A percentile compares a stretch with the other conserved stretches of the same genome.
phyloP scores from a whole-genome alignment of 768 basidiomycete genomes.

The Leccinum incarnatum region DNA sequence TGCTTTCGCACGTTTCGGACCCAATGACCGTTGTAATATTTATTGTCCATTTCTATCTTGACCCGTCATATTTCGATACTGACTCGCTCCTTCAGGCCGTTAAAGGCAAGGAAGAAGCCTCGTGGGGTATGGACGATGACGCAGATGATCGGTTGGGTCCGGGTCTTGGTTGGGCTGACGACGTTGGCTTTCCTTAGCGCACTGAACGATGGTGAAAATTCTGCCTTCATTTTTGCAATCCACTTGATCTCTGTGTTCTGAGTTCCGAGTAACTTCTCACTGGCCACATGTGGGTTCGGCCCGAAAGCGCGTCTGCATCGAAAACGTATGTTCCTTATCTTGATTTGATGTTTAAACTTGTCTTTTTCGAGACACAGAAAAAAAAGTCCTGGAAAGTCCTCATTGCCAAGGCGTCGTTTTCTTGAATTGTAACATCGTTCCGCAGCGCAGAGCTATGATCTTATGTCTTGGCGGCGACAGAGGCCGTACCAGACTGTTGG shows the following conservation, averaged over 20 bases:
- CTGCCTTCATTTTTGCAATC: background rate
- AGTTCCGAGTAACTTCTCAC: background rate
- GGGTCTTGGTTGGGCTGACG: conserved; percentile 26
- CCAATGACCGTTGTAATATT: background rate
- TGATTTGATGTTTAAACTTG: background rate
- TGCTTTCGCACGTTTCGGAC: background rate
- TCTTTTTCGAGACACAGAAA: background rate
- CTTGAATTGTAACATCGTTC: background rate
- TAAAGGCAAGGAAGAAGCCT: conserved; percentile 28
- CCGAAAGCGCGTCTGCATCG: background rate
- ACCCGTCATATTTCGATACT: background rate
- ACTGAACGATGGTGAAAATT: background rate
- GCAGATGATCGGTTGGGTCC: conserved; percentile 21
- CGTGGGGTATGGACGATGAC: conserved; percentile 32
- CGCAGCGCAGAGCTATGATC: background rate
- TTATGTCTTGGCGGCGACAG: background rate
- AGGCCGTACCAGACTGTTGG: background rate
- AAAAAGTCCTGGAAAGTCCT: background rate
- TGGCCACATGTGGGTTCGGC: background rate
- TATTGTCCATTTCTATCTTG: background rate
- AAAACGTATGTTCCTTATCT: background rate
- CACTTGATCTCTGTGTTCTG: background rate
- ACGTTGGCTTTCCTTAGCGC: conserved; percentile 20
- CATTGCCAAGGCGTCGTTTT: background rate
- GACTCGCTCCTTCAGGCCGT: conserved; percentile 21